Percentiles rank a stretch among this genome's conserved stretches.
Conservation (phyloP, 805 yeast genomes). For the Candida palmyrensis region DNA sequence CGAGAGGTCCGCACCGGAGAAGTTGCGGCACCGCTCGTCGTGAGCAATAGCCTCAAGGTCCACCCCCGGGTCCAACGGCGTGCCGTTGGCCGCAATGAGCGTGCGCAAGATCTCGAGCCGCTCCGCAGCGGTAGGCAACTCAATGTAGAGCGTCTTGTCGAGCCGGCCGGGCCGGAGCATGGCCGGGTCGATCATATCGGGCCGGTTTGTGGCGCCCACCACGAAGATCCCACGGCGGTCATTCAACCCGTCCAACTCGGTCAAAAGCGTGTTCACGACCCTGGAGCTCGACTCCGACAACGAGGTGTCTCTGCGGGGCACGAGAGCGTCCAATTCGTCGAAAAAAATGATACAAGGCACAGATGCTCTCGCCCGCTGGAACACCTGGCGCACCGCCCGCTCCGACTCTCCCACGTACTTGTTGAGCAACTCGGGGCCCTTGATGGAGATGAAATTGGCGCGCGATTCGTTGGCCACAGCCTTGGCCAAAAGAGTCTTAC, state of each 20-base stretch:
- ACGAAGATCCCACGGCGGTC: conserved; percentile 92
- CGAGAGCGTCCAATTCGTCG: conserved; percentile 94
- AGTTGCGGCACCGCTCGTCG: conserved; percentile 80
- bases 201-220: conserved; percentile 94
- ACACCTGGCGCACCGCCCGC: conserved; percentile 88
- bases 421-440: conserved; percentile 92
- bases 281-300: conserved; percentile 86
- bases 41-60: conserved; percentile 58
- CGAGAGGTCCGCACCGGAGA: conserved; percentile 94
- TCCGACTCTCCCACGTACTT: conserved; percentile 97
- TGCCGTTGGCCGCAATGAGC: conserved; percentile 60
- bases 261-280: conserved; percentile 89
- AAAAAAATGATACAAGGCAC: conserved; percentile 93
- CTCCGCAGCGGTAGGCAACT: conserved; percentile 76
- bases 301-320: conserved; percentile 87
- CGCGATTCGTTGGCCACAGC: conserved; percentile 97
- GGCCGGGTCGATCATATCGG: conserved; percentile 97
- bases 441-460: conserved; percentile 91
- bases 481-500: conserved; percentile 91
- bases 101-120: conserved; percentile 79
- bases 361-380: conserved; percentile 86
- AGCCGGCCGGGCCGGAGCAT: conserved; percentile 96
- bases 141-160: conserved; percentile 89
- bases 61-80: conserved; percentile 67
- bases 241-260: conserved; percentile 92